Evolutionary conservation across 1,284 basidiomycete species (phyloP), one percentile per base, ranked within the genome.

Genomic region (Abortiporus biennis): DNA sequence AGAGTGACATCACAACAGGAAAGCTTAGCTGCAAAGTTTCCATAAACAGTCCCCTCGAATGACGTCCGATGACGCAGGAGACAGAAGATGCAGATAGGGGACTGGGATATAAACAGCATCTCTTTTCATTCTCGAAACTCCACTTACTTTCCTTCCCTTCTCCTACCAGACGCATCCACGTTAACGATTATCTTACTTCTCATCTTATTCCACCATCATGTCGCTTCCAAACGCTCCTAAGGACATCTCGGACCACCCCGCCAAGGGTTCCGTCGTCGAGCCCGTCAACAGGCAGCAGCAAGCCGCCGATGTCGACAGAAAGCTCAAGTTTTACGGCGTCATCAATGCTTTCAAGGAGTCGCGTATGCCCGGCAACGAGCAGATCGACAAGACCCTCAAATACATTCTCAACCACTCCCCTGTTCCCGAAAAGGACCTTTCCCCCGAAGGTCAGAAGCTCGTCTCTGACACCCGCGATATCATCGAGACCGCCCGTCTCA

Each of bases 261-360:
- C 64, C 9, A 59, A 68, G 53, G 70, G 68, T 45, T 67, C 78
- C 32, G 82, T 85, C 38, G 68, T 72, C 24, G 72, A 68, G 20
- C 84, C 84, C 8, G 64, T 73, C 43, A 64, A 83, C 62, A 77
- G 68, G 49, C 54, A 54, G 3, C 58, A 56, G 21, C 76, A 78
- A 54, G 74, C 75, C 1, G 72, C 70, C 1, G 80, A 85, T 53
- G 69, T 85, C 42, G 74, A 82, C 48, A 70, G 80, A 48, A 85
- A 85, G 66, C 67, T 89, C 38, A 74, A 71, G 25, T 63, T 93
- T 42, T 92, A 83, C 55, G 86, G 84, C 52, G 78, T 86, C 45
- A 72, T 94, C 48, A 68, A 85, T 53, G 90, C 90, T 0, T 79
- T 93, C 56, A 75, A 85, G 38, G 70, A 80, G 44, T 88, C 86